A percentile compares a stretch with the other conserved stretches of the same genome.
Evolutionary conservation across 495 filamentous ascomycete species (phyloP).

Genomic region (Neurospora sp.): DNA sequence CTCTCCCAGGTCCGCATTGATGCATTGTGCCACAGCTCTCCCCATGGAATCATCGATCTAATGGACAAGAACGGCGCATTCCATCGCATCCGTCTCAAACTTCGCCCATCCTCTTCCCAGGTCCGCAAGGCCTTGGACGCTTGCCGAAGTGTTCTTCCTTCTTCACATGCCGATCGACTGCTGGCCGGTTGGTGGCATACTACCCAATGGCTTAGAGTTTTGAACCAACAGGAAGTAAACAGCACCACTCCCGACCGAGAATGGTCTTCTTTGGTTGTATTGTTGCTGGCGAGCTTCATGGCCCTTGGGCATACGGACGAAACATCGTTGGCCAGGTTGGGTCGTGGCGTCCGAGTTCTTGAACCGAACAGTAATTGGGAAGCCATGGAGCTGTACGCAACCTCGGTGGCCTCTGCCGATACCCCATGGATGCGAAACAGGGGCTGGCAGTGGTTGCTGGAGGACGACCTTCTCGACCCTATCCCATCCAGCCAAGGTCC

Average conservation of each 20-base stretch:
- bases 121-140: constrained; percentile 49
- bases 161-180: constrained; percentile 52
- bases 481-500: neutral
- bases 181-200: constrained; percentile 67
- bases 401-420: constrained; percentile 41
- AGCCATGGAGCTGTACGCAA: constrained; percentile 26
- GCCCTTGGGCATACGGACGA: constrained; percentile 22
- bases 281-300: constrained; percentile 49
- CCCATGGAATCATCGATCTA: constrained; percentile 53
- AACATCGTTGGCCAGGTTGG: constrained; percentile 4
- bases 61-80: constrained; percentile 48
- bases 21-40: constrained; percentile 32
- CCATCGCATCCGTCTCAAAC: constrained; percentile 56
- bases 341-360: neutral
- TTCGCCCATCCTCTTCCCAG: constrained; percentile 53
- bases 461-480: constrained; percentile 34
- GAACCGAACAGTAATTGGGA: constrained; percentile 25
- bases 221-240: constrained; percentile 20
- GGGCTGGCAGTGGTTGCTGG: constrained; percentile 67
- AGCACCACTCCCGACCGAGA: constrained; percentile 45
- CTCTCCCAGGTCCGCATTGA: constrained; percentile 27
- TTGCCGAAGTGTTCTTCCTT: constrained; percentile 52
- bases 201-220: constrained; percentile 49
- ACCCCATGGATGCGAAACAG: constrained; percentile 56
- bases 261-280: constrained; percentile 69